Conservation (phyloP, 306 rosid species). For the Astragalus glycyphyllos region DNA sequence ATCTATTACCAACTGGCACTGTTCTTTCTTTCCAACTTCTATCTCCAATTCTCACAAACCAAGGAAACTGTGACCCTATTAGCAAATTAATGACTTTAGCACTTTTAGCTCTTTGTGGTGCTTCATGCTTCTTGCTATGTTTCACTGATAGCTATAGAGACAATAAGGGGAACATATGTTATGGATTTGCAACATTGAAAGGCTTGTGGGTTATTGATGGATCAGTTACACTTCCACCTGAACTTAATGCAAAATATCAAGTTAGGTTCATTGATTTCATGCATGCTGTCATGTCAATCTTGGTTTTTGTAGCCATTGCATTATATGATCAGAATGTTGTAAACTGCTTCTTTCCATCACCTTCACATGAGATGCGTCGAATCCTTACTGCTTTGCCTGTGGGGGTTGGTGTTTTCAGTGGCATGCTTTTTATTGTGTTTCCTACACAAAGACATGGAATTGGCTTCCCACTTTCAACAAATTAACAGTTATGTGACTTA, state of each 20-base stretch:
- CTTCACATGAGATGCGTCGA: constrained; percentile 53
- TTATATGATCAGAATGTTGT: constrained; percentile 68
- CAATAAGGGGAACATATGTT: constrained; percentile 60
- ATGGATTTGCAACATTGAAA: constrained; percentile 67
- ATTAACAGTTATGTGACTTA: constrained; percentile 18
- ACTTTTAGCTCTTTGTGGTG: constrained; percentile 56
- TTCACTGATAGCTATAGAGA: constrained; percentile 77
- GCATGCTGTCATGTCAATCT: constrained; percentile 63
- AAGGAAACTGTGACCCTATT: constrained; percentile 66
- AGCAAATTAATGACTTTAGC: constrained; percentile 49
- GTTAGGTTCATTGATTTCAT: constrained; percentile 56
- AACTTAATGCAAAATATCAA: constrained; percentile 49
- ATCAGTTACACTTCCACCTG: constrained; percentile 41
- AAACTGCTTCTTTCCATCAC: constrained; percentile 59
- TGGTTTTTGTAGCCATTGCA: constrained; percentile 71
- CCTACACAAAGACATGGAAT: constrained; percentile 73
- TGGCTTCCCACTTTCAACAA: constrained; percentile 61
- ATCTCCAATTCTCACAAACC: constrained; percentile 70
- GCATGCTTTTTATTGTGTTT: constrained; percentile 64
- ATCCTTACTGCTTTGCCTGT: constrained; percentile 60
- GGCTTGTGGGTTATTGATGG: constrained; percentile 79
- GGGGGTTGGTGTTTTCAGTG: constrained; percentile 58
- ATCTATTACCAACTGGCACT: constrained; percentile 79
- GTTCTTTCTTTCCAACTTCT: constrained; percentile 83
- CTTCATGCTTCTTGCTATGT: constrained; percentile 63